Conservation (phyloP, 371 early-diverging fungal species). For the Mortierella sp. region DNA sequence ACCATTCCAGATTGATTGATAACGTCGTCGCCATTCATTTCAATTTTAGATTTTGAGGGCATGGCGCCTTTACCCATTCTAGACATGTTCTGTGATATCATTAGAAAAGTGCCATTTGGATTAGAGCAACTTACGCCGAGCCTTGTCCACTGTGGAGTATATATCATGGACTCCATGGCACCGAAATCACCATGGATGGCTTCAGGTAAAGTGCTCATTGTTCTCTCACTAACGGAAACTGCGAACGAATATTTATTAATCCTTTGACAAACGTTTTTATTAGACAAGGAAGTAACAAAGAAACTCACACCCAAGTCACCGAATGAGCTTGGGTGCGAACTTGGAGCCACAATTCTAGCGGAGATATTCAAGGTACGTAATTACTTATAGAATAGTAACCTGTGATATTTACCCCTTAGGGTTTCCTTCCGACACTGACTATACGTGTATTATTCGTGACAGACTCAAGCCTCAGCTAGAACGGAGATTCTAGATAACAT, state of each 20-base stretch:
- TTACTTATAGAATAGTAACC: not conserved
- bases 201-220: conserved; percentile 19
- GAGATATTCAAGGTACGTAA: conserved; percentile 60
- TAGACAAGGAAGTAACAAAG: conserved; percentile 28
- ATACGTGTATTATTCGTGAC: not conserved
- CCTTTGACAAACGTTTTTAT: not conserved
- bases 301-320: conserved; percentile 34
- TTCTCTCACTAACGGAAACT: not conserved
- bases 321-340: conserved; percentile 49
- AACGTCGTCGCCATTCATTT: not conserved
- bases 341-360: conserved; percentile 62
- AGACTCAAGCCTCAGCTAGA: conserved; percentile 70
- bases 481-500: conserved; percentile 73
- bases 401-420: no score
- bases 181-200: conserved; percentile 45
- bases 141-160: conserved; percentile 65
- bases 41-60: conserved; percentile 35
- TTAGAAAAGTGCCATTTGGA: conserved; percentile 65
- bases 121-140: conserved; percentile 76
- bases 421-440: not conserved
- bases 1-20: not conserved
- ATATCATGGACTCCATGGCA: conserved; percentile 65
- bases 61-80: conserved; percentile 33
- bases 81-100: conserved; percentile 49
- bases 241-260: not conserved